Base-by-base conservation (phyloP, 768 basidiomycete species). In the Lentinus tigrinus region DNA sequence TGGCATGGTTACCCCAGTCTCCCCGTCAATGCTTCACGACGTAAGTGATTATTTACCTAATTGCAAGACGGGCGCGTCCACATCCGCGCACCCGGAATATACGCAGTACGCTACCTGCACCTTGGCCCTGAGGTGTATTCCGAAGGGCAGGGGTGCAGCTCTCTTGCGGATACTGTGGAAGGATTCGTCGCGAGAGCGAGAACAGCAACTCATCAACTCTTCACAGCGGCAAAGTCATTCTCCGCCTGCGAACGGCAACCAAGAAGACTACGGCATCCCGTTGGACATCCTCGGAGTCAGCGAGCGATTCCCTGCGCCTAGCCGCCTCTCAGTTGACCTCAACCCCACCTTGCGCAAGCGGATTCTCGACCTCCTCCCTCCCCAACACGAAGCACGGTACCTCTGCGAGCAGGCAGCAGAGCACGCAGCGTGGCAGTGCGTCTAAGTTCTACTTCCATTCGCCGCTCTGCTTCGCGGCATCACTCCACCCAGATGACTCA, bases 351-450 rank as follows among this genome's bases (percentile, higher is more conserved):
- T 86, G 65, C 80, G 87, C 40, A 79, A 84, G 63, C 78, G 81
- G 37, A 88, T 89, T 62, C 77, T 85, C 49, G 81, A 80, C 67
- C 77, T 84, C 65, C 77, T 89, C 36, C 88, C 88, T 38, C 75
- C 83, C 19, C 77, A 78, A 52, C 72, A 76, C 54, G 84, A 85
- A 59, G 87, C 87, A 1, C 75, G 79, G 52, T 75, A 77, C 26
- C 78, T 87, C 17, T 88, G 86, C 68, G 78, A 82, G 57, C 81
- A 84, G 71, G 86, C 86, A 38, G 80, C 83, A 54, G 76, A 75
- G 63, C 87, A 88, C 59, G 87, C 86, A 51, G 76, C 88, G 63
- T 88, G 87, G 88, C 87, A 88, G 86, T 87, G 70, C 64, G 85
- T 78, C 47, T 47, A 47, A 38, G 64, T 42, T 39, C 11, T 39